phyloP scores from a whole-genome alignment of 2,329 filamentous ascomycete genomes.

The Talaromyces sp. region DNA sequence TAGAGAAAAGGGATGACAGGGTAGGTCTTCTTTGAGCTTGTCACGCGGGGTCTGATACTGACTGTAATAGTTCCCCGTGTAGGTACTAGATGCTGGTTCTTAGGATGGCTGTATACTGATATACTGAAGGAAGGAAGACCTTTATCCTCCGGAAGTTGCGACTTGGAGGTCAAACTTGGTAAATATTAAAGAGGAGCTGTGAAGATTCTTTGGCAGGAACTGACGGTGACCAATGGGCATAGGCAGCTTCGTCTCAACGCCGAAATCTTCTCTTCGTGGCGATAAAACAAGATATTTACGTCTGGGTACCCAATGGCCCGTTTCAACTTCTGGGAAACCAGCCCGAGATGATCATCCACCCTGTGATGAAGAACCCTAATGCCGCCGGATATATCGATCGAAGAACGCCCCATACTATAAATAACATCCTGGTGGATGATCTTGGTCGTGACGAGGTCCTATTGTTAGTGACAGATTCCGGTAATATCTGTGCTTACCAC shows the following conservation, averaged over 20 bases:
- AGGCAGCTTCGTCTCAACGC: conserved; percentile 51
- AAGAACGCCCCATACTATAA: conserved; percentile 63
- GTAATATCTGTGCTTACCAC: conserved; percentile 73
- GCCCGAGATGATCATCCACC: conserved; percentile 47
- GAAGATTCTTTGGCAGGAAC: neutral
- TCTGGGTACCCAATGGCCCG: conserved; percentile 48
- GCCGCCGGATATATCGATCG: conserved; percentile 59
- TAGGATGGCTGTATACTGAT: conserved; percentile 8
- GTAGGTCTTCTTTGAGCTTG: conserved; percentile 30
- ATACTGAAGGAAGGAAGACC: conserved; percentile 10
- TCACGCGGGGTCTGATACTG: conserved; percentile 19
- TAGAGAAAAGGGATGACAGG: conserved; percentile 35
- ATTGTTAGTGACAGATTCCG: conserved; percentile 70
- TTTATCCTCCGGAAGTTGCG: conserved; percentile 33
- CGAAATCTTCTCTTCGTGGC: conserved; percentile 52
- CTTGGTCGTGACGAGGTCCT: conserved; percentile 72
- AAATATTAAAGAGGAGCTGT: conserved; percentile 8
- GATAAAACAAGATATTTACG: conserved; percentile 43
- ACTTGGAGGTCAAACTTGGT: conserved; percentile 51
- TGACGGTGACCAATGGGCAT: neutral
- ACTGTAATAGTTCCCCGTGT: conserved; percentile 30
- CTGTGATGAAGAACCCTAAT: conserved; percentile 40
- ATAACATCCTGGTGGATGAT: conserved; percentile 69
- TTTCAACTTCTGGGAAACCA: conserved; percentile 42
- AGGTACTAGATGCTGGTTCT: conserved; percentile 3